phyloP scores from a whole-genome alignment of 352 stramenopile genomes.

The Globisporangium apiculatum region DNA sequence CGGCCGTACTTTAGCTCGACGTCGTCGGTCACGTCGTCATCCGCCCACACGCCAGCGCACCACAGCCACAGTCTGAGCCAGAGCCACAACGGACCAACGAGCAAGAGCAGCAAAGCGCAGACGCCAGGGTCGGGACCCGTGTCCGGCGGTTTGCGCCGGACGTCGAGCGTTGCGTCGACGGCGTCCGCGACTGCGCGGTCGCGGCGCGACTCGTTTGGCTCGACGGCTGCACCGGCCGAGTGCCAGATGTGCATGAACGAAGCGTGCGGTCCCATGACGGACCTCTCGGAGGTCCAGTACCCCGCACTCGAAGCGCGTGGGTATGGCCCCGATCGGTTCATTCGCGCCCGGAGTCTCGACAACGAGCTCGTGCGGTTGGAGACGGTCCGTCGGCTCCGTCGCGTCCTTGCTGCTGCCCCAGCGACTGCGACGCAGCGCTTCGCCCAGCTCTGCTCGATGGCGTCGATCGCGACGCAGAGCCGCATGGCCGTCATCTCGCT shows the following conservation, averaged over 20 bases:
- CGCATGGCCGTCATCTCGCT: conserved; percentile 65
- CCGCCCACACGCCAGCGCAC: conserved; percentile 9
- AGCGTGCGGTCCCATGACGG: conserved; percentile 43
- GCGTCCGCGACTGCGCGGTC: conserved; percentile 7
- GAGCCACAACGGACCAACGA: not conserved
- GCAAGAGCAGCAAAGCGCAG: conserved; percentile 5
- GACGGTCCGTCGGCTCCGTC: conserved; percentile 33
- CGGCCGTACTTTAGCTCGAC: conserved; percentile 1
- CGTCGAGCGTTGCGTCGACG: conserved; percentile 21
- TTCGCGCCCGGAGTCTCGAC: conserved; percentile 37
- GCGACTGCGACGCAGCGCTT: conserved; percentile 35
- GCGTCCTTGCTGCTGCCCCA: conserved; percentile 32
- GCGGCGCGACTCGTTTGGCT: conserved; percentile 30
- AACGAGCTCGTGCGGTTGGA: conserved; percentile 48
- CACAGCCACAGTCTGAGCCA: not conserved
- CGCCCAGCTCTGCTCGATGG: conserved; percentile 69
- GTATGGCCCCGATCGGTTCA: conserved; percentile 22
- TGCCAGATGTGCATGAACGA: conserved; percentile 59
- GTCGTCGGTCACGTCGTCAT: conserved; percentile 2
- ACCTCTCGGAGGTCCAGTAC: conserved; percentile 51
- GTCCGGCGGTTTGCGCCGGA: conserved; percentile 20
- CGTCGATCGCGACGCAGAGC: conserved; percentile 60
- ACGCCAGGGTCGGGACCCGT: not conserved
- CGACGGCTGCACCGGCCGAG: conserved; percentile 9
- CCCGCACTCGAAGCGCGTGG: conserved; percentile 22